Conservation (phyloP, 2,329 filamentous ascomycete genomes). For the Raffaelea albimanens region DNA sequence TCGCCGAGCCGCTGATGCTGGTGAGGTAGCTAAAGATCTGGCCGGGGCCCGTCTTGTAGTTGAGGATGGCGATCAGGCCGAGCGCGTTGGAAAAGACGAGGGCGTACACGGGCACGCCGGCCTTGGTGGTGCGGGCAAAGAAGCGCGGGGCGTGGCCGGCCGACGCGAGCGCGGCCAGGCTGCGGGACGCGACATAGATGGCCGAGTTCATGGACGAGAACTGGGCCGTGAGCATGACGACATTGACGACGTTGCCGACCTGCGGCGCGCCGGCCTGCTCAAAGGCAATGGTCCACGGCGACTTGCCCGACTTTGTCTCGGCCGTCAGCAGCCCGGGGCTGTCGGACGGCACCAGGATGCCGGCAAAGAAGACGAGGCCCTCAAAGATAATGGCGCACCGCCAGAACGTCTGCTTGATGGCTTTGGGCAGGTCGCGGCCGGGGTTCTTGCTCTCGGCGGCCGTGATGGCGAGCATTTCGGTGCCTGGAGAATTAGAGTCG, state of each 20-base stretch:
- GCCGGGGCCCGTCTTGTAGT: constrained; percentile 26
- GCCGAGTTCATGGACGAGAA: constrained; percentile 61
- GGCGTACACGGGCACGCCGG: constrained; percentile 51
- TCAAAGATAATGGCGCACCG: constrained; percentile 28
- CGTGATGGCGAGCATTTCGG: constrained; percentile 13
- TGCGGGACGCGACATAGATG: constrained; percentile 48
- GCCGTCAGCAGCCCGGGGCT: constrained; percentile 23
- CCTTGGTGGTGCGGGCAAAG: constrained; percentile 40
- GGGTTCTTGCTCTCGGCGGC: constrained; percentile 14
- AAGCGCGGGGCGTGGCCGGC: constrained; percentile 47
- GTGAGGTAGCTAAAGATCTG: constrained; percentile 64
- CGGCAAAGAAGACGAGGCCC: constrained; percentile 20
- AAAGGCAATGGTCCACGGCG: constrained; percentile 65
- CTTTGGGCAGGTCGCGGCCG: constrained; percentile 12
- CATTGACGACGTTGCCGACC: constrained; percentile 65
- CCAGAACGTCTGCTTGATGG: constrained; percentile 18
- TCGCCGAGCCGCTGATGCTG: constrained; percentile 59
- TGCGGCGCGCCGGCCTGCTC: constrained; percentile 56
- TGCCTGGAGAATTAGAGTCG: not conserved
- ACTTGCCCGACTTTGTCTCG: constrained; percentile 26
- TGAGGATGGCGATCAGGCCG: constrained; percentile 44
- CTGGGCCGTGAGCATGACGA: constrained; percentile 61
- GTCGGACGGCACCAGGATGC: constrained; percentile 18
- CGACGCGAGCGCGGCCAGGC: constrained; percentile 48
- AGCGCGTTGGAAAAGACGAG: constrained; percentile 51